Percentiles rank a stretch among this genome's conserved stretches.
Conservation (phyloP, 495 filamentous ascomycete genomes). For the Annulohypoxylon maeteangense region DNA sequence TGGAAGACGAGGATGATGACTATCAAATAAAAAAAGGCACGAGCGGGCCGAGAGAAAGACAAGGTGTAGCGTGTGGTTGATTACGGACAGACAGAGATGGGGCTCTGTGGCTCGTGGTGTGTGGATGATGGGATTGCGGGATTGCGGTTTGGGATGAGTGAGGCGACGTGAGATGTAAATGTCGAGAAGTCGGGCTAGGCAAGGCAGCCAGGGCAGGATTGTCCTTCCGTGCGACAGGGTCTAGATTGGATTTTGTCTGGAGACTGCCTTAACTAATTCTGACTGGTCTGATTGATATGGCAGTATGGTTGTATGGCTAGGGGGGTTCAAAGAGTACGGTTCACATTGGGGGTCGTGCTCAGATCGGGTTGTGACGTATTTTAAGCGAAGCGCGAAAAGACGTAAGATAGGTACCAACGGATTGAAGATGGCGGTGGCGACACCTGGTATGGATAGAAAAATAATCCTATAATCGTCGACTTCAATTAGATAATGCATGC, state of each 20-base stretch:
- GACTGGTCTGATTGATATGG: background rate
- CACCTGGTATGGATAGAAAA: background rate
- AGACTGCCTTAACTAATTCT: background rate
- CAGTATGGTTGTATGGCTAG: no score
- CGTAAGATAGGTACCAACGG: background rate
- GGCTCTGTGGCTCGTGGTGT: slow-evolving; percentile 43
- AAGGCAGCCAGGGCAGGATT: slow-evolving; percentile 39
- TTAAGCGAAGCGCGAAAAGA: slow-evolving; percentile 8
- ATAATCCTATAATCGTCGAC: background rate
- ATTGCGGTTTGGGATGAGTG: slow-evolving; percentile 25
- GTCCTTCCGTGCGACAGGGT: slow-evolving; percentile 38
- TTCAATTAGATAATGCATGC: background rate
- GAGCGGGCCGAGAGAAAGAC: slow-evolving; percentile 31
- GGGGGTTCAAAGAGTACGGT: background rate
- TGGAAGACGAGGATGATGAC: slow-evolving; percentile 20
- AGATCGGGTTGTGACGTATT: slow-evolving; percentile 15
- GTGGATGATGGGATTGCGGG: slow-evolving; percentile 17
- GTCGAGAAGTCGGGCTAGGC: slow-evolving; percentile 37
- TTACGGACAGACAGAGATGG: slow-evolving; percentile 35
- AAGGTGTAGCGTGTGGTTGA: slow-evolving; percentile 27
- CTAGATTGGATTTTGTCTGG: slow-evolving; percentile 20
- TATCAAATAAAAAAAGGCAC: slow-evolving; percentile 35
- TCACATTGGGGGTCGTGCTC: background rate
- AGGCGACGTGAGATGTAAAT: slow-evolving; percentile 34
- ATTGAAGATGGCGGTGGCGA: background rate